phyloP scores from a whole-genome alignment of 2,329 filamentous ascomycete species.

The Magnaporthales sp. region DNA sequence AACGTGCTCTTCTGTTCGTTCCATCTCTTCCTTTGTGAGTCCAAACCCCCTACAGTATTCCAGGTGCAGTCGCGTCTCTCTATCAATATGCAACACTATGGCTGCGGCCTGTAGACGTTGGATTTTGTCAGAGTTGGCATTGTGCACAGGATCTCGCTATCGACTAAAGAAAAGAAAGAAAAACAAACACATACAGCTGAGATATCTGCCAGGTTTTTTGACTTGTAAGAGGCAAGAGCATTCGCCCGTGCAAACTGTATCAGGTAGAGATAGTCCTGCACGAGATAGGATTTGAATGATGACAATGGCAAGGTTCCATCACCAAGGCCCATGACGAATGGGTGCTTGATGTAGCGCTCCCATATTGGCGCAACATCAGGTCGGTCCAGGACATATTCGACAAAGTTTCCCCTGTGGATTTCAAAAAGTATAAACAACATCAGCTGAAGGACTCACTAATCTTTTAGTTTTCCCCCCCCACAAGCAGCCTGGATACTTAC shows the following conservation, averaged over 20 bases:
- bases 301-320: constrained; percentile 65
- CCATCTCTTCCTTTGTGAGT: constrained; percentile 64
- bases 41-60: constrained; percentile 77
- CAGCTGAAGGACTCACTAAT: not conserved
- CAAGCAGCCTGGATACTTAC: constrained; percentile 24
- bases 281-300: constrained; percentile 79
- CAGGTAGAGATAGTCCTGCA: constrained; percentile 91
- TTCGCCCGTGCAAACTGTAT: constrained; percentile 83
- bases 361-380: constrained; percentile 67
- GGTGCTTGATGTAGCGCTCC: constrained; percentile 69
- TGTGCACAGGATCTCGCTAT: not conserved
- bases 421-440: not conserved
- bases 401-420: constrained; percentile 56
- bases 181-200: constrained; percentile 43
- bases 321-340: constrained; percentile 71
- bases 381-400: constrained; percentile 73
- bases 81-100: constrained; percentile 68
- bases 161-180: not conserved
- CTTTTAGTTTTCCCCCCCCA: not conserved
- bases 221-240: constrained; percentile 78
- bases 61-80: constrained; percentile 74
- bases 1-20: constrained; percentile 63
- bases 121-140: not conserved
- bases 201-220: constrained; percentile 64
- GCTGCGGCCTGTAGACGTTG: constrained; percentile 22